Base-by-base conservation (phyloP, 2,329 filamentous ascomycete species). In the Hymenoscyphus repandus region DNA sequence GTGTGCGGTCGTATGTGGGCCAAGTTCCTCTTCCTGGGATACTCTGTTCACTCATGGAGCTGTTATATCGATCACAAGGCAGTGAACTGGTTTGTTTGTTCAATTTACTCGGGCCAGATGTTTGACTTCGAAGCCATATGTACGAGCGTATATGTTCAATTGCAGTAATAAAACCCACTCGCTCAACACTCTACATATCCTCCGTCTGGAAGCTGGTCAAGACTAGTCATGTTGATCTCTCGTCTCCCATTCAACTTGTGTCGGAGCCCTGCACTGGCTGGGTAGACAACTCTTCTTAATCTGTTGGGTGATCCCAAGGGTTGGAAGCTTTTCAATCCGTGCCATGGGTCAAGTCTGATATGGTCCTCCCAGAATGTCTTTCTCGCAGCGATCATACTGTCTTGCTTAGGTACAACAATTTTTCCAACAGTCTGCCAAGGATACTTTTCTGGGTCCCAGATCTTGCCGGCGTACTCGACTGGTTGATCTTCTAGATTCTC, bases 391-490 rank as follows among this genome's bases (percentile, higher is more conserved):
- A 68, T 65, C 45, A 71, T 73, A 15, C 64, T 68, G 43, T 74
- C 68, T 52, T 75, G 70, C 56, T 68, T 67, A 2, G 68, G 70
- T 11, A 72, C 63, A 15, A 64, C 58, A 12, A 72, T 56, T 22
- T 60, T 68, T 1, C 70, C 74, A 5, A 76, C 68, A 1, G 70
- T 72, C 55, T 76, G 70, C 62, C 68, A 76, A 1, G 72, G 73
- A 49, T 72, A 76, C 42, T 72, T 74, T 34, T 70, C 67, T 3
- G 66, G 62, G 42, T 77, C 72, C 73, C 73, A 76, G 6, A 67
- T 62, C 18, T 62, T 70, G 10, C 72, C 70, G 12, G 66, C 65
- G 49, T 72, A 70, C 51, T 74, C 69, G n/a, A 74, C 67, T 0
- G 70, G 69, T 56, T 76, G 72, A 15, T 75, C 70, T 1, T 70